Percentiles rank a stretch among this genome's conserved stretches.
Conservation (phyloP, 495 filamentous ascomycete species). For the Aspergillus indologenus region DNA sequence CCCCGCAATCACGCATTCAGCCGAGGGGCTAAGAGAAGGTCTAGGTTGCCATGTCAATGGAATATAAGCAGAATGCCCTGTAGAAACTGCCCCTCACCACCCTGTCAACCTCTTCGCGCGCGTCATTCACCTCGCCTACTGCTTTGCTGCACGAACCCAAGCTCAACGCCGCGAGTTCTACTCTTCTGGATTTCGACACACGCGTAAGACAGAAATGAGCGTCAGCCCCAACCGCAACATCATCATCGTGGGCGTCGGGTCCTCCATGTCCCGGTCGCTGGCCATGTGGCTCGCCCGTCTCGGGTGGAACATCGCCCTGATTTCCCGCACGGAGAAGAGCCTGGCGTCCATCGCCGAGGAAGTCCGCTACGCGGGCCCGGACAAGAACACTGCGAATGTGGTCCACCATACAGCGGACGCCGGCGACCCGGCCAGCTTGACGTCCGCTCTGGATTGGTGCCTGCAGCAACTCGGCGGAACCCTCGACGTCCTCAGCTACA, state of each 20-base stretch:
- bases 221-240: slow-evolving; percentile 13
- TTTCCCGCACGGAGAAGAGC: slow-evolving; percentile 16
- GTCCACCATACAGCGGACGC: slow-evolving; percentile 8
- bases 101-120: not conserved
- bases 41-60: not conserved
- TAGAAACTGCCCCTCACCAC: too few species aligned
- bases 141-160: not conserved
- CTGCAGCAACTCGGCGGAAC: slow-evolving; percentile 8
- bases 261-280: slow-evolving; percentile 18
- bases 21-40: not conserved
- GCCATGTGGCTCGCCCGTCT: slow-evolving; percentile 17
- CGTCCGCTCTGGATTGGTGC: slow-evolving; percentile 14
- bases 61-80: not conserved
- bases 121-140: not conserved
- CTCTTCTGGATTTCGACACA: not conserved
- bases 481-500: slow-evolving; percentile 17
- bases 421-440: slow-evolving; percentile 6
- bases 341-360: slow-evolving; percentile 10
- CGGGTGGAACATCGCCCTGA: slow-evolving; percentile 19
- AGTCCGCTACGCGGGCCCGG: not conserved
- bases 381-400: not conserved
- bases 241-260: slow-evolving; percentile 19
- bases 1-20: not conserved
- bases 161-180: not conserved
- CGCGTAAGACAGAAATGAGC: slow-evolving; percentile 1